Evolutionary conservation across 2,329 filamentous ascomycete genomes (phyloP).

Genomic region (Exophiala phaeomuriformis): DNA sequence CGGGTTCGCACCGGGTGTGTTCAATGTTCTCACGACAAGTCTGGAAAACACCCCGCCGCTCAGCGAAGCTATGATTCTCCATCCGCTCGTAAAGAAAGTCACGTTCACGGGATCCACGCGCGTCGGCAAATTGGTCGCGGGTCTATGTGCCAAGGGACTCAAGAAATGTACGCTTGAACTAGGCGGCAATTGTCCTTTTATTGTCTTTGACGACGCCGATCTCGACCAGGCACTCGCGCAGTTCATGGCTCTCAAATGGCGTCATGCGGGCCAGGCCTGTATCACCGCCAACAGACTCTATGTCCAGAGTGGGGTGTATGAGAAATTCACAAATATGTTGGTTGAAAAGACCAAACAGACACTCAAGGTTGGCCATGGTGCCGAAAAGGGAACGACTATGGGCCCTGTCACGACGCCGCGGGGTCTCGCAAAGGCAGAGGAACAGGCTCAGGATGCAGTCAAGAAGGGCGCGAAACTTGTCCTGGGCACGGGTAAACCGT

Average conservation of each 20-base stretch:
- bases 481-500: conserved; percentile 47
- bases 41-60: conserved; percentile 36
- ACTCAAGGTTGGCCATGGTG: conserved; percentile 56
- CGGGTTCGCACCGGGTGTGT: conserved; percentile 53
- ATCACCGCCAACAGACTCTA: conserved; percentile 42
- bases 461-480: conserved; percentile 57
- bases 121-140: conserved; percentile 56
- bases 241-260: conserved; percentile 39
- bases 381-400: conserved; percentile 49
- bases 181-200: conserved; percentile 58
- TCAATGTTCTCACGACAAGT: conserved; percentile 53
- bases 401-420: conserved; percentile 54
- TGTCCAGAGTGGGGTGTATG: conserved; percentile 40
- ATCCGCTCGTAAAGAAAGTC: conserved; percentile 54
- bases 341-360: conserved; percentile 43
- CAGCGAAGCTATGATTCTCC: conserved; percentile 46
- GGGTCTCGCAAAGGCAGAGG: conserved; percentile 48
- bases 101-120: conserved; percentile 55
- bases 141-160: conserved; percentile 52
- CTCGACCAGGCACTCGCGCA: conserved; percentile 42
- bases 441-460: conserved; percentile 59
- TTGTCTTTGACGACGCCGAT: conserved; percentile 59
- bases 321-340: conserved; percentile 50
- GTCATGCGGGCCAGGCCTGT: conserved; percentile 40
- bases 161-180: conserved; percentile 60